A percentile compares a stretch with the other conserved stretches of the same genome.
These are phyloP conservation scores for Rhinocladiella mackenziei DNA, from an alignment of 2,329 filamentous ascomycete species.

Conservation along the genomic window DNA sequence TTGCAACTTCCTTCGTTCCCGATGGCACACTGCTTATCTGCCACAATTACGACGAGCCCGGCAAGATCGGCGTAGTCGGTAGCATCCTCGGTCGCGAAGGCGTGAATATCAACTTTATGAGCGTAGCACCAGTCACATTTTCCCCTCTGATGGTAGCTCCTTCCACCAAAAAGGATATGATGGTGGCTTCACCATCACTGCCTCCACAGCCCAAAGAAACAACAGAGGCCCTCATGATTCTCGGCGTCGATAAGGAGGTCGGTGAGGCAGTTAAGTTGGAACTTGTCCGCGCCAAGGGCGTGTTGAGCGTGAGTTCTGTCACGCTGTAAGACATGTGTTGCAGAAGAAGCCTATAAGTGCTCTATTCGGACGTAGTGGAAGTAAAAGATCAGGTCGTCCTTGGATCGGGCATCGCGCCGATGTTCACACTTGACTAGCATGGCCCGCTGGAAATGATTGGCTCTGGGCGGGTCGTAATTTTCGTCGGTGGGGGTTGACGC, in stretches of 20 bases:
- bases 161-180: background rate
- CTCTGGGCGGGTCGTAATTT: too few relatives aligned
- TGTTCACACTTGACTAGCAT: too few relatives aligned
- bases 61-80: conserved; percentile 78
- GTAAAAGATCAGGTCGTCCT: too few relatives aligned
- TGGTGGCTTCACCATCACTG: background rate
- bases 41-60: conserved; percentile 75
- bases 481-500: too few relatives aligned
- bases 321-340: conserved; percentile 36
- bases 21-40: conserved; percentile 72
- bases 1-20: conserved; percentile 68
- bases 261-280: conserved; percentile 52
- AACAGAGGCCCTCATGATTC: conserved; percentile 72
- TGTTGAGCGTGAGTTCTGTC: conserved; percentile 53
- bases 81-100: conserved; percentile 63
- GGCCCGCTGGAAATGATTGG: too few relatives aligned
- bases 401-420: too few relatives aligned
- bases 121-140: conserved; percentile 52
- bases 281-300: conserved; percentile 49
- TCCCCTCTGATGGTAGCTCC: conserved; percentile 5
- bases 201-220: conserved; percentile 25
- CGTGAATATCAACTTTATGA: conserved; percentile 79
- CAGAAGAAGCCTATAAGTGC: background rate
- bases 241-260: conserved; percentile 67
- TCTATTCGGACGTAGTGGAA: background rate